Conservation (phyloP, 2,329 filamentous ascomycete species). For the Hypoxylon sp. region DNA sequence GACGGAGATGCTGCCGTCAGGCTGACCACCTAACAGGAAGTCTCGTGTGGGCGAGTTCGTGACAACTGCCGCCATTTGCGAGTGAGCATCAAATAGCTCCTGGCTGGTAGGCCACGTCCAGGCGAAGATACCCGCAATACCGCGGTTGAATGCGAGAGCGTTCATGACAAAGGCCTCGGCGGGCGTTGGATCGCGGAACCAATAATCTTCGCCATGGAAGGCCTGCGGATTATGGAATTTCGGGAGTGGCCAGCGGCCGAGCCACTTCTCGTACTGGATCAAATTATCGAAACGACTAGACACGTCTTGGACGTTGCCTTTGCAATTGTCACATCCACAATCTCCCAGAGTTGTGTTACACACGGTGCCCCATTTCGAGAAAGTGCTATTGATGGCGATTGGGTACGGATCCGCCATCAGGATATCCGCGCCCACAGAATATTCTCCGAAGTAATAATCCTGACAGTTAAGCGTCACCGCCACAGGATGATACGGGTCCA, state of each 20-base stretch:
- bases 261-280: constrained; percentile 57
- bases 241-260: constrained; percentile 60
- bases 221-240: constrained; percentile 64
- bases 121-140: constrained; percentile 60
- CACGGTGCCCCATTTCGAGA: constrained; percentile 68
- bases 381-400: constrained; percentile 69
- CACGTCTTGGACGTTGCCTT: constrained; percentile 67
- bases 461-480: constrained; percentile 73
- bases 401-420: constrained; percentile 74
- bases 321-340: constrained; percentile 75
- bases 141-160: constrained; percentile 62
- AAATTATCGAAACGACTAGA: constrained; percentile 59
- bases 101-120: constrained; percentile 63
- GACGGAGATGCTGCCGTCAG: constrained; percentile 27
- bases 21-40: constrained; percentile 58
- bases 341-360: constrained; percentile 73
- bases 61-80: constrained; percentile 59
- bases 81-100: constrained; percentile 57
- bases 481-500: constrained; percentile 75
- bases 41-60: constrained; percentile 56
- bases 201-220: constrained; percentile 65
- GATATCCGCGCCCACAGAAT: constrained; percentile 70
- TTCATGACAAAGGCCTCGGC: constrained; percentile 63
- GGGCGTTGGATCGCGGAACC: constrained; percentile 62
- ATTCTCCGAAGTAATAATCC: constrained; percentile 72